Base-by-base conservation (phyloP, 495 filamentous ascomycete species). In the Cryomyces minteri region DNA sequence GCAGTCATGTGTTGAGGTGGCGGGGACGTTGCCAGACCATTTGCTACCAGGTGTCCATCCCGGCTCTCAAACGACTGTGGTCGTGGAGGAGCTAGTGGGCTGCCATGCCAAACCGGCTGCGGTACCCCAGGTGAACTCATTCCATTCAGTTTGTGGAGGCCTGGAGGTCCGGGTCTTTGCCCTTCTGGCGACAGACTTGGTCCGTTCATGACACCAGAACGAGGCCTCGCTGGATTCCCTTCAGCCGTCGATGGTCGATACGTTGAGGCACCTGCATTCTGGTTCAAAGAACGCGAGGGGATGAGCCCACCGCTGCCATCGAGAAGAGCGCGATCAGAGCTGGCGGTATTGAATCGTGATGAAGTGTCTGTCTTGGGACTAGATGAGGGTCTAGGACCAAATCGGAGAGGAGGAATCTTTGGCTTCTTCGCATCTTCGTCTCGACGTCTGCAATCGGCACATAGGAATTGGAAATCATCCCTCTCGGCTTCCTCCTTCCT, bases 391-490 rank as follows among this genome's bases (percentile, higher is more conserved):
- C 69, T 72, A 32, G 76, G 61, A 8, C 71, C 67, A 51, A 80
- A 71, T 48, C 80, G 82, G 41, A 90, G 62, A 44, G 83, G 82
- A 32, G 60, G 41, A 44, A 92, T 67, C 59, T 88, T 94, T 41
- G 63, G 82, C 51, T 67, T 58, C 45, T 71, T 73, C 10, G 72
- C 67, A 39, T 77, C 76, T 50, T 78, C 71, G 45, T 73, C 77
- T 37, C 74, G 76, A 40, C 70, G 70, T 53, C 74, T 73, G 63
- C 90, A 98, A 41, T 76, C 73, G 25, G 67, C 67, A 63, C 90
- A 98, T 43, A 94, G 65, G 58, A 94, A 94, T 45, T 84, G 78
- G 57, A 94, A 95, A 52, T 92, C 81, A 9, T 88, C 83, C 40
- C 76, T 67, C 44, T 94, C 85, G 5, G 84, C 88, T 46, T 84